Conservation (phyloP, 164 flowering plant species). For the Magnolia officinalis region DNA sequence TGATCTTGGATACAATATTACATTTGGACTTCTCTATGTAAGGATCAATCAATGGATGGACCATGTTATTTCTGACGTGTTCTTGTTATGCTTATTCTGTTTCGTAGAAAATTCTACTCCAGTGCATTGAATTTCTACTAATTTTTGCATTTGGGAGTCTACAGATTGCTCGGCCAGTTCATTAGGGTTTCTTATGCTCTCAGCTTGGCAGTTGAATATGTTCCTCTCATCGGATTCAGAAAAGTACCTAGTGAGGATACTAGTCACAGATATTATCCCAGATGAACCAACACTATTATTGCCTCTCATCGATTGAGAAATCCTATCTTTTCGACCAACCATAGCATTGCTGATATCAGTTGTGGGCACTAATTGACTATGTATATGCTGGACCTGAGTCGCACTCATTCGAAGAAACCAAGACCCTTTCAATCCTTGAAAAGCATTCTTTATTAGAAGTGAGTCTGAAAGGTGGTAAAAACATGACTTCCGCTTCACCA, state of each 20-base stretch:
- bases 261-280: constrained; percentile 37
- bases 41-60: background rate
- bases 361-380: background rate
- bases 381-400: background rate
- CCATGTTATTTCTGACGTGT: background rate
- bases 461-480: constrained; percentile 52
- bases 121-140: background rate
- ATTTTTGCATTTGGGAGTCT: background rate
- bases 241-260: constrained; percentile 44
- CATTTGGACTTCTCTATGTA: background rate
- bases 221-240: constrained; percentile 18
- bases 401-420: constrained; percentile 49
- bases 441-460: constrained; percentile 41
- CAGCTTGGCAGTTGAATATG: background rate
- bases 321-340: background rate
- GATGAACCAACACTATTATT: constrained; percentile 18
- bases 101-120: background rate
- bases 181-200: background rate
- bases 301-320: background rate
- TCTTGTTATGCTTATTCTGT: background rate
- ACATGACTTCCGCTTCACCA: constrained; percentile 49
- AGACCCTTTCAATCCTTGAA: constrained; percentile 29
- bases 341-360: background rate
- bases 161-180: background rate
- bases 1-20: too few relatives aligned